Evolutionary conservation across 495 filamentous ascomycete species (phyloP).

Genomic region (Corynascus novoguineensis): DNA sequence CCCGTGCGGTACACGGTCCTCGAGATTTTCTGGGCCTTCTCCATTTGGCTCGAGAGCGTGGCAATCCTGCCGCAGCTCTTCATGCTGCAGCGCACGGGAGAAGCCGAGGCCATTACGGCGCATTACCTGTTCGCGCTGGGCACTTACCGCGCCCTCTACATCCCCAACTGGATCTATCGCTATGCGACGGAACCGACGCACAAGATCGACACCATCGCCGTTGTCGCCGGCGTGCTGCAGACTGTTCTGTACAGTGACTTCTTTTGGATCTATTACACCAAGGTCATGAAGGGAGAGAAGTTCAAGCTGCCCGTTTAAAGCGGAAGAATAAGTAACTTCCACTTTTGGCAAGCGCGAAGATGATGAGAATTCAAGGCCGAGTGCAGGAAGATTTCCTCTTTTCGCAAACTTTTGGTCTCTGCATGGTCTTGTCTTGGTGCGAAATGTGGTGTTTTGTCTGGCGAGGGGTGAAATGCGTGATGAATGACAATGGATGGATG

Average conservation of each 20-base stretch:
- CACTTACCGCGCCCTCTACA: constrained; percentile 85
- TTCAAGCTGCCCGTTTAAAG: constrained; percentile 76
- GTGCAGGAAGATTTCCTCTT: neutral
- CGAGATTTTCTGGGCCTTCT: constrained; percentile 93
- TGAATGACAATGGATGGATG: constrained; percentile 8
- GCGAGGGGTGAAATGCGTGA: neutral
- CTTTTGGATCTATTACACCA: constrained; percentile 99
- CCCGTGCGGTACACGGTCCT: constrained; percentile 67
- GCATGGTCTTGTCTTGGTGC: neutral
- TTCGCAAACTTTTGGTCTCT: neutral
- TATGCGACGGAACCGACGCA: constrained; percentile 63
- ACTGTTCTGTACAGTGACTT: constrained; percentile 96
- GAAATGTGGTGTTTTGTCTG: neutral
- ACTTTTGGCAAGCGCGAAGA: too few species aligned
- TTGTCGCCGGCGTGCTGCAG: constrained; percentile 83
- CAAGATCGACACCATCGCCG: constrained; percentile 74
- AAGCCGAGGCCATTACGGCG: constrained; percentile 96
- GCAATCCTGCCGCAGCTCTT: constrained; percentile 96
- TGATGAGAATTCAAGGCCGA: neutral
- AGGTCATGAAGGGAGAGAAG: constrained; percentile 83
- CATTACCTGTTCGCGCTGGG: constrained; percentile 98
- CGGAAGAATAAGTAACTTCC: neutral
- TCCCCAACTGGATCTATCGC: constrained; percentile 95
- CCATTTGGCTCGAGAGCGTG: constrained; percentile 94
- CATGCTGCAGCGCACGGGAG: constrained; percentile 94